phyloP scores from a whole-genome alignment of 257 asterid genomes.

The Ligustrum vulgare region DNA sequence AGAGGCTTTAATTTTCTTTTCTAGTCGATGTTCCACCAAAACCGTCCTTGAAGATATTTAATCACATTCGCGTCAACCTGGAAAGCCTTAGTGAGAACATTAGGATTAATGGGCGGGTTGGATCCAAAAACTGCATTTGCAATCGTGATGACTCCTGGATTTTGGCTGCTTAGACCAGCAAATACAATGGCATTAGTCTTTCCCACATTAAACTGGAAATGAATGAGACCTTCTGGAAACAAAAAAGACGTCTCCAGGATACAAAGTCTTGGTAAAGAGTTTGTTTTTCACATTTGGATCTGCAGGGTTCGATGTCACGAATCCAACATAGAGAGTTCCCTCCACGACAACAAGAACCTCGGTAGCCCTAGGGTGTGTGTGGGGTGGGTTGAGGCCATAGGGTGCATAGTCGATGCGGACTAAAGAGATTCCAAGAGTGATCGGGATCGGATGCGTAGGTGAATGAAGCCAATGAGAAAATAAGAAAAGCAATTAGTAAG shows the following conservation, averaged over 20 bases:
- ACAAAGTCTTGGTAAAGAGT: background rate
- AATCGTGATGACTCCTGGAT: background rate
- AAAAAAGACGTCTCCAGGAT: background rate
- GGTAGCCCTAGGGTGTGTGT: background rate
- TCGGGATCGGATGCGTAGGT: background rate
- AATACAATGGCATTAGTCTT: background rate
- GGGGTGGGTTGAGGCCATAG: background rate
- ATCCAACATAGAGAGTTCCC: constrained; percentile 13
- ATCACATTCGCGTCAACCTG: background rate
- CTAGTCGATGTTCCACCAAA: background rate
- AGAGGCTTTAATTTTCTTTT: background rate
- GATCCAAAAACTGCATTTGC: background rate
- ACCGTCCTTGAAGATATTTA: background rate
- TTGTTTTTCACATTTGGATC: background rate
- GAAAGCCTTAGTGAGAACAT: background rate
- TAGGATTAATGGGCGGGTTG: background rate
- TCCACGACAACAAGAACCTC: constrained; percentile 3
- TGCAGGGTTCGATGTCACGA: background rate
- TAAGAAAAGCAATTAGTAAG: background rate
- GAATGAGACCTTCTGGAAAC: background rate
- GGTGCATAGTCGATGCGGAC: constrained; percentile 7
- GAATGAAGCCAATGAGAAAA: background rate
- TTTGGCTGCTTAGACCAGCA: background rate
- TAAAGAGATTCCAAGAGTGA: constrained; percentile 18
- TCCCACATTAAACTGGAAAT: background rate